phyloP scores from a whole-genome alignment of 805 yeast species.

The Komagataella ulmi region DNA sequence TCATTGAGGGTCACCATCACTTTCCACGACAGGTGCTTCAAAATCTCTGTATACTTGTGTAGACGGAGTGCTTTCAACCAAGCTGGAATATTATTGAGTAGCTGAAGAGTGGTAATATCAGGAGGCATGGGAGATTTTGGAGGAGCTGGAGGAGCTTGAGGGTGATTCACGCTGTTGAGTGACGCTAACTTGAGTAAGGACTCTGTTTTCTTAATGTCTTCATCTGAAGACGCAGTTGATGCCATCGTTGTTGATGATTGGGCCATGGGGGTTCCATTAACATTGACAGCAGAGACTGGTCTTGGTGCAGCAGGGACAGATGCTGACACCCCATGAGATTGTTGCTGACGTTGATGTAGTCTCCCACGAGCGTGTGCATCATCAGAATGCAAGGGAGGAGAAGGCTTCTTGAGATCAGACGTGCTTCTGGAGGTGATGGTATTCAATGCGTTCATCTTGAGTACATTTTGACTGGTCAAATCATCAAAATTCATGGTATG shows the following conservation, averaged over 20 bases:
- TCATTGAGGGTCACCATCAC: conserved; percentile 65
- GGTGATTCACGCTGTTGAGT: conserved; percentile 1
- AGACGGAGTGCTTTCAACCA: conserved; percentile 86
- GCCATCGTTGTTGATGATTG: conserved; percentile 7
- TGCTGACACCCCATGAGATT: not conserved
- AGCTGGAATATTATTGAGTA: conserved; percentile 69
- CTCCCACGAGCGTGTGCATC: not conserved
- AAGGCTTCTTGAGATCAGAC: not conserved
- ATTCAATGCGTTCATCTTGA: conserved; percentile 53
- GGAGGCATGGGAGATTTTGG: conserved; percentile 32
- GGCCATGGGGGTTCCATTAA: not conserved
- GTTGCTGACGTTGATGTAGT: not conserved
- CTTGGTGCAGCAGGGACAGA: not conserved
- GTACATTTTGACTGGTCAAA: conserved; percentile 19
- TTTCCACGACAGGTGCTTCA: conserved; percentile 66
- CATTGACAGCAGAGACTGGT: not conserved
- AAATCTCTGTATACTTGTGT: conserved; percentile 86
- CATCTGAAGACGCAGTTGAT: not conserved
- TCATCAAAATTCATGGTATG: conserved; percentile 6
- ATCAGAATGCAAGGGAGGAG: not conserved
- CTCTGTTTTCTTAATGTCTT: not conserved
- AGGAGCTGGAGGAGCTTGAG: conserved; percentile 7
- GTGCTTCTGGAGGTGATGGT: conserved; percentile 39
- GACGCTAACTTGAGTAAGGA: conserved; percentile 1
- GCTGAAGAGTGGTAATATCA: conserved; percentile 36